phyloP scores from a whole-genome alignment of 768 basidiomycete genomes.

The Rhodotorula diobovata region DNA sequence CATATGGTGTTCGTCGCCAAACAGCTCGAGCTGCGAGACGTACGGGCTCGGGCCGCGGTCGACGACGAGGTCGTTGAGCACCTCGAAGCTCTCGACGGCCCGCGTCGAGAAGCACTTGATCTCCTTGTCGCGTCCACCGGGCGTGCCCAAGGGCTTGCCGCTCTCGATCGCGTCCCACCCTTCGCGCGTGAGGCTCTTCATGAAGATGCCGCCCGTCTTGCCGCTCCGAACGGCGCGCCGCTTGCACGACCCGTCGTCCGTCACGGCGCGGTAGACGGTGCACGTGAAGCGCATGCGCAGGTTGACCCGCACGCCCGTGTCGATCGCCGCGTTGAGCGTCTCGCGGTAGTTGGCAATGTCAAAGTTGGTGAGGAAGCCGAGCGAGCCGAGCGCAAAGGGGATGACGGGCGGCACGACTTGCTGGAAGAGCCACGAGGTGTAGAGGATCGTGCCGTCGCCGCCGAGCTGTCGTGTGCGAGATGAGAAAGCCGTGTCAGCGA shows the following conservation, averaged over 20 bases:
- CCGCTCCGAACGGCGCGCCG: conserved; percentile 81
- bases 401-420: conserved; percentile 97
- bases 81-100: conserved; percentile 93
- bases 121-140: conserved; percentile 63
- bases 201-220: conserved; percentile 92
- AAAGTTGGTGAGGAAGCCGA: conserved; percentile 96
- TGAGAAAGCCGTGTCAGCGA: not conserved
- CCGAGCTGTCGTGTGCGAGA: conserved; percentile 62
- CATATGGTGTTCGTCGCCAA: conserved; percentile 98
- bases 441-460: conserved; percentile 95
- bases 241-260: conserved; percentile 60
- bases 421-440: conserved; percentile 99
- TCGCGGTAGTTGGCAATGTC: conserved; percentile 79
- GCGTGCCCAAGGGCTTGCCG: conserved; percentile 41
- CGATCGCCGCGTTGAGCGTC: conserved; percentile 81
- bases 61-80: conserved; percentile 93
- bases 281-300: conserved; percentile 99
- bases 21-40: conserved; percentile 89
- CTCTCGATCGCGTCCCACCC: conserved; percentile 97
- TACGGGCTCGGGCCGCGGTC: conserved; percentile 97
- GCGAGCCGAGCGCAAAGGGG: conserved; percentile 90
- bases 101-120: conserved; percentile 97
- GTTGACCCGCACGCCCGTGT: conserved; percentile 92
- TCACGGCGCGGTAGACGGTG: conserved; percentile 89
- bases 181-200: conserved; percentile 80